Conservation (phyloP, 805 yeast species). For the Candida orba region DNA sequence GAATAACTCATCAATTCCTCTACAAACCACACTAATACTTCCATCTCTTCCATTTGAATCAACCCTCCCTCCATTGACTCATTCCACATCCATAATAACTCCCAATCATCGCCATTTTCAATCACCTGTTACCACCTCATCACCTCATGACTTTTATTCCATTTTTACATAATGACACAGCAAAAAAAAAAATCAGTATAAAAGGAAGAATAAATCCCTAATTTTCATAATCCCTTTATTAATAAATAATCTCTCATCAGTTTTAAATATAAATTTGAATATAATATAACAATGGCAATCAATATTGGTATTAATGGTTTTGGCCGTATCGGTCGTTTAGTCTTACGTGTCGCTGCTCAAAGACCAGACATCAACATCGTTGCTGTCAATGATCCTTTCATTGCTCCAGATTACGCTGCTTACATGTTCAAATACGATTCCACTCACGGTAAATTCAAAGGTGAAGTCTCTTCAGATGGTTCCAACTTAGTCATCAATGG, state of each 20-base stretch:
- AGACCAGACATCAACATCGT: slow-evolving; percentile 51
- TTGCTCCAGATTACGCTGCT: slow-evolving; percentile 61
- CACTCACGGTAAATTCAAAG: slow-evolving; percentile 58
- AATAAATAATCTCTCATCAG: background rate
- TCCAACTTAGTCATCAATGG: slow-evolving; percentile 49
- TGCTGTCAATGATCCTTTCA: slow-evolving; percentile 66
- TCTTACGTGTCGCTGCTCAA: slow-evolving; percentile 50
- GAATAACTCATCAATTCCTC: no score
- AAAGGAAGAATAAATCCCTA: no score
- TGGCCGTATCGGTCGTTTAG: slow-evolving; percentile 70
- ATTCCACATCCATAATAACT: no score
- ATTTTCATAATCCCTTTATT: no score
- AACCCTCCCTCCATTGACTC: no score
- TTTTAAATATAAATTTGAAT: background rate
- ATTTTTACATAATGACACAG: no score
- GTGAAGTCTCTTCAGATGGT: slow-evolving; percentile 50
- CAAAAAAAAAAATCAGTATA: no score
- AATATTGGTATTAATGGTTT: slow-evolving; percentile 65
- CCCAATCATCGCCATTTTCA: no score
- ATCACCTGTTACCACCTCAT: no score
- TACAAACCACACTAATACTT: no score
- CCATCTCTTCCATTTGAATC: no score
- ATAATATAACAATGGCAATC: slow-evolving; percentile 34
- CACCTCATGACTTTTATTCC: no score
- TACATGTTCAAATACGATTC: slow-evolving; percentile 74